Evolutionary conservation across 2,329 filamentous ascomycete species (phyloP), one percentile per base, ranked within the genome.

Genomic region (Rhexocercosporidium sp.): DNA sequence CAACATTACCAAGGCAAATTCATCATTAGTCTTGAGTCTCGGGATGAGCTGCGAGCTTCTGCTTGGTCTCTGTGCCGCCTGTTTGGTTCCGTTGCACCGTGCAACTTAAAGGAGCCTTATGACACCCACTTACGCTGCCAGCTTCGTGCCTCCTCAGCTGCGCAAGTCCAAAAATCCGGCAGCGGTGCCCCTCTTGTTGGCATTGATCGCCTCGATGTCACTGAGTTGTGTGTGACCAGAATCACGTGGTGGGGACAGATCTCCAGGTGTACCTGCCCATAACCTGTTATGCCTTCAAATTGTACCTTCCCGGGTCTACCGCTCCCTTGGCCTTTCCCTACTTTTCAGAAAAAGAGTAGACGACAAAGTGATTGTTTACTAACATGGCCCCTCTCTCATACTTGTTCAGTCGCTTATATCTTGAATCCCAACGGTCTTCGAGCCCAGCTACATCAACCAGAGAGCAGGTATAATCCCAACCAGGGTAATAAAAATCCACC

Each of bases 401-500:
- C 4, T 31, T 11, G 34, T 51, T 20, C 27, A 29, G 3, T 18
- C 8, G 8, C 25, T 18, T 25, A 18, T 16, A 12, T 51, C 25
- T 18, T 25, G 25, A 31, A 29, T 27, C 22, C 9, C 14, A 14
- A 51, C 25, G 6, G 22, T 3, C n/a, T 16, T 51, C 25, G 53
- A 56, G 12, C 16, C 34, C 7, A 3, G 3, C 16, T 22, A 18
- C 20, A 22, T 46, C n/a, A 44, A 47, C 11, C 9, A 61, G 22
- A 62, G n/a, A 22, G 68, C 69, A 41, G 69, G 25, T 3, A 62
- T 54, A 20, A 70, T 25, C 1, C 71, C 71, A 51, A 71, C 11
- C 18, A 69, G 22, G 14, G 67, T 62, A 62, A 69, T 34, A 41
- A 69, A 22, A n/a, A 68, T 27, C 70, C 70, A 72, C 56, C 66